Base-by-base conservation (phyloP, 2,329 filamentous ascomycete species). In the Curvularia eragrostidis region DNA sequence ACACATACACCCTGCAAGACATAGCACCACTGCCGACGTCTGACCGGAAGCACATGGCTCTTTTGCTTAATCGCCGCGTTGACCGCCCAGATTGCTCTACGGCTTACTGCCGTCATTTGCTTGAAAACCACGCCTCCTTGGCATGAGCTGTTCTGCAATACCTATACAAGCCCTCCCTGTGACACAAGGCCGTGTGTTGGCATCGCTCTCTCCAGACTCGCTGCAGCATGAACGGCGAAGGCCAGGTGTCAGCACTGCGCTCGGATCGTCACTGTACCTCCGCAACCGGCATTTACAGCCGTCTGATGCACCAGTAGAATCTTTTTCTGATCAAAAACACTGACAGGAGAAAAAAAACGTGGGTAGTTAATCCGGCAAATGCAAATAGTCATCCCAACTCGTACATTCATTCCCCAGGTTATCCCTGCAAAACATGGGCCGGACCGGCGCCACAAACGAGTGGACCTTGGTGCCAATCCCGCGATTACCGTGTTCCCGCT, bases 1-100 rank as follows among this genome's bases (percentile, higher is more conserved):
- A 61, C 55, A 46, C 18, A 30, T 42, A 51, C 38, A 52, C 52
- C 55, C 44, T 55, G 55, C 48, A 58, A 52, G 18, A 48, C 46
- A 52, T 36, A 52, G 36, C 24, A 38, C 21, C 21, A 38, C 42
- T 44, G 42, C 51, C 43, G 42, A 52, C 9, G 24, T 42, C 32
- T 34, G 21, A 47, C 42, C 47, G 51, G 32, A 30, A 43, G 47
- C 5, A 21, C 13, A 5, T 23, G 24, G 21, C 41, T 41, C 36
- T 47, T 28, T 39, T 47, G 41, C 38, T 46, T 15, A 23, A 23
- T 44, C 43, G 39, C 36, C 30, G 24, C 52, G 41, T 32, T 39
- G 36, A 32, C 26, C 48, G 51, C 54, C 56, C 55, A 48, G 15
- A 32, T 34, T 21, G 49, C 52, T 44, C 44, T 26, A 21, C 21